phyloP scores from a whole-genome alignment of 129 eudicot species.

The Flaveria ramosissima region DNA sequence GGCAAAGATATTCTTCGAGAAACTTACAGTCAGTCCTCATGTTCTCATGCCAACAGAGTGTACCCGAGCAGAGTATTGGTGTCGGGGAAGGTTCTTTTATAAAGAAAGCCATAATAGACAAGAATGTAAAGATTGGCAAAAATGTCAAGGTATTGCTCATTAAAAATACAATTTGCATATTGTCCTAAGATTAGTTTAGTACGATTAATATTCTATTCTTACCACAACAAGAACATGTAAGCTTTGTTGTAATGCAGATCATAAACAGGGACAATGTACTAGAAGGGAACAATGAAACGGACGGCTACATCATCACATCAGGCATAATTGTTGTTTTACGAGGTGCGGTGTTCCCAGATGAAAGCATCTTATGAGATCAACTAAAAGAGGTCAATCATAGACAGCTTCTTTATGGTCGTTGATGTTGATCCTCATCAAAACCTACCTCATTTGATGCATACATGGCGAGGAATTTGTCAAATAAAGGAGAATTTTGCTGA shows the following conservation, averaged over 20 bases:
- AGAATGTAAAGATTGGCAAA: conserved; percentile 89
- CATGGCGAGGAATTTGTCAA: conserved; percentile 7
- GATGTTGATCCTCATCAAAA: neutral
- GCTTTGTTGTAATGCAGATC: conserved; percentile 55
- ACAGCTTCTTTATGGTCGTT: neutral
- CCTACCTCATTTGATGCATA: conserved; percentile 12
- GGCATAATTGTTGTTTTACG: conserved; percentile 71
- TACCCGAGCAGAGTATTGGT: conserved; percentile 54
- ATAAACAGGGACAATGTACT: conserved; percentile 71
- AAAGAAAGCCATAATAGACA: conserved; percentile 84
- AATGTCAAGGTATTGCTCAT: conserved; percentile 67
- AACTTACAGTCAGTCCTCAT: neutral
- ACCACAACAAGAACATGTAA: neutral
- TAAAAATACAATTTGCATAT: neutral
- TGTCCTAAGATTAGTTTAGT: neutral
- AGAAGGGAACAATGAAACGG: conserved; percentile 67
- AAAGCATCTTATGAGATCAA: conserved; percentile 51
- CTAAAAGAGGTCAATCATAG: conserved; percentile 9
- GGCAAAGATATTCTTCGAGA: neutral
- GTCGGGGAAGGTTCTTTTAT: conserved; percentile 76
- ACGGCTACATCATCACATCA: conserved; percentile 60
- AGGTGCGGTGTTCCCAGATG: conserved; percentile 75
- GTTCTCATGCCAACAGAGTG: conserved; percentile 30
- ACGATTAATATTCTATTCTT: conserved; percentile 8
- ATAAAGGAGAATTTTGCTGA: conserved; percentile 10